Evolutionary conservation across 73 alveolate species (phyloP).

Genomic region (Breviolum minutum): DNA sequence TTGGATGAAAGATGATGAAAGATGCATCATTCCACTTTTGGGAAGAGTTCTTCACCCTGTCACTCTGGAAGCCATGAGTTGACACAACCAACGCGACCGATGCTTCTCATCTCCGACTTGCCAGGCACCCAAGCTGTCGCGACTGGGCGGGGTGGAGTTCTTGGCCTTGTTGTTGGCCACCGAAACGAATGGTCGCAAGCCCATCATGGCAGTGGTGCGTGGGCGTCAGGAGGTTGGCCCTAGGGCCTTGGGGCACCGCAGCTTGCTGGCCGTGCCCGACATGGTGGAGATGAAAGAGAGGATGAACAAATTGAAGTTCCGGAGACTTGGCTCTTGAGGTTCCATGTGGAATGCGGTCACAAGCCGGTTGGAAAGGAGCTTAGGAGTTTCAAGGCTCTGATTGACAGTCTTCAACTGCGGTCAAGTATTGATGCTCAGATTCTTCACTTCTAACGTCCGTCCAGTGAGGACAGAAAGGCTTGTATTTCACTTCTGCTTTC

Average conservation of each 20-base stretch:
- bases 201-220: slow-evolving; percentile 28
- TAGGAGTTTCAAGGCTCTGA: no score
- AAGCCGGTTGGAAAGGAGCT: no score
- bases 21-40: no score
- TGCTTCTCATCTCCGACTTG: not conserved
- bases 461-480: no score
- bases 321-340: not conserved
- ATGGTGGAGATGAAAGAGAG: slow-evolving; percentile 21
- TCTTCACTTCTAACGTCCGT: no score
- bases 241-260: slow-evolving; percentile 88
- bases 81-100: not conserved
- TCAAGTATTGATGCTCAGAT: no score
- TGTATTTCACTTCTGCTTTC: no score
- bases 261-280: slow-evolving; percentile 85
- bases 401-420: no score
- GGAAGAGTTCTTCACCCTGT: no score
- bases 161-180: slow-evolving; percentile 64
- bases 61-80: not conserved
- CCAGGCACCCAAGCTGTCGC: slow-evolving; percentile 18
- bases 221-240: slow-evolving; percentile 89
- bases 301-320: slow-evolving; percentile 56
- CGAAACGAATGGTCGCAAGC: not conserved
- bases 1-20: no score
- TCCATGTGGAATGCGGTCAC: not conserved
- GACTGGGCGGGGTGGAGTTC: slow-evolving; percentile 36